Percentiles rank a stretch among this genome's conserved stretches.
These are phyloP conservation scores for Aspergillus sp. DNA, from an alignment of 2,329 filamentous ascomycete genomes.

Conservation along the genomic window DNA sequence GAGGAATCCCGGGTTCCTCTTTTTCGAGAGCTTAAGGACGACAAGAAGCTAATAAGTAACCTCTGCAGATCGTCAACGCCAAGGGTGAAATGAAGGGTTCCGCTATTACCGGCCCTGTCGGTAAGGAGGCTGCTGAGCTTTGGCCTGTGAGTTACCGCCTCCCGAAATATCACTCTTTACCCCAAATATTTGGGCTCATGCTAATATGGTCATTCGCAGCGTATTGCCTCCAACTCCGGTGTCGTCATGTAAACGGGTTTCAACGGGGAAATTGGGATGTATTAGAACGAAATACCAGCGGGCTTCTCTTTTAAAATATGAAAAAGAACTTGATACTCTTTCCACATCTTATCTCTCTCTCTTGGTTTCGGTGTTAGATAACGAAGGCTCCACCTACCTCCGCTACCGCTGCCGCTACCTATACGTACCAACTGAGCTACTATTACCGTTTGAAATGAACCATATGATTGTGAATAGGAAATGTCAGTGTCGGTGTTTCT, in stretches of 20 bases:
- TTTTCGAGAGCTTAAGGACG: not conserved
- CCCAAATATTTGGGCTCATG: constrained; percentile 22
- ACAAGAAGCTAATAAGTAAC: not conserved
- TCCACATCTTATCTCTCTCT: not conserved
- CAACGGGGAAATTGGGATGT: constrained; percentile 15
- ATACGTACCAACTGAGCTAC: too few relatives aligned
- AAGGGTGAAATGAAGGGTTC: constrained; percentile 99
- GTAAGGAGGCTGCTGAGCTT: constrained; percentile 99
- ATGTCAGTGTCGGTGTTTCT: too few relatives aligned
- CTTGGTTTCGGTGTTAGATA: not conserved
- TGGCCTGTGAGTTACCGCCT: constrained; percentile 75
- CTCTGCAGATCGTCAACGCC: constrained; percentile 94
- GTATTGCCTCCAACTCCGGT: constrained; percentile 99
- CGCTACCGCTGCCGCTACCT: too few relatives aligned
- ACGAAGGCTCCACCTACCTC: too few relatives aligned
- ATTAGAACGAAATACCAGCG: constrained; percentile 17
- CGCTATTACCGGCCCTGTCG: constrained; percentile 97
- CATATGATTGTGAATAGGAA: too few relatives aligned
- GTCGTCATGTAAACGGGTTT: constrained; percentile 88
- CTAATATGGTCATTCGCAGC: constrained; percentile 53
- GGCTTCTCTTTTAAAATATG: constrained; percentile 7
- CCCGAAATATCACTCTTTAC: not conserved
- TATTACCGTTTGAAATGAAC: too few relatives aligned
- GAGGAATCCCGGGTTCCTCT: not conserved
- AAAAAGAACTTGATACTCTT: constrained; percentile 11